phyloP scores from a whole-genome alignment of 2,329 filamentous ascomycete species.

The Penicillium hesseltinei region DNA sequence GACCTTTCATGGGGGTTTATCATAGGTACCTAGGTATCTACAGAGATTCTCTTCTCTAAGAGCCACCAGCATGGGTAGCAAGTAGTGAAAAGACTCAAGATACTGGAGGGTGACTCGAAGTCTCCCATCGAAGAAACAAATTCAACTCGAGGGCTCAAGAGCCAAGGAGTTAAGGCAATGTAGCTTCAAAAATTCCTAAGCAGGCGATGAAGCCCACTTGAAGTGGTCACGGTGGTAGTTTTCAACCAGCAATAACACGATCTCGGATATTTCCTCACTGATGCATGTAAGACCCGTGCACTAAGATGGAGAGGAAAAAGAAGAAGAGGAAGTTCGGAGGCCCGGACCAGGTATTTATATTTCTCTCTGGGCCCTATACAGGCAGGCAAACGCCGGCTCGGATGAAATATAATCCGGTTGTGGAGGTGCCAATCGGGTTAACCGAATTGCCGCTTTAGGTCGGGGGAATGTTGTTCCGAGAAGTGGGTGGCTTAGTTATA shows the following conservation, averaged over 20 bases:
- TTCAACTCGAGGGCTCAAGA: constrained; percentile 17
- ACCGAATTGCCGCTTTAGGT: no score
- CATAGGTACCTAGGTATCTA: no score
- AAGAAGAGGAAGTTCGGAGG: constrained; percentile 25
- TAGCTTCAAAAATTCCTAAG: constrained; percentile 75
- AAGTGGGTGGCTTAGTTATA: no score
- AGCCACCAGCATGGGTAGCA: constrained; percentile 35
- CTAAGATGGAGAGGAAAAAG: constrained; percentile 40
- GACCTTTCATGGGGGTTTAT: no score
- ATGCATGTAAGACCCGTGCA: constrained; percentile 73
- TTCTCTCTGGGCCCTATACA: no score
- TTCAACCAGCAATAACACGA: constrained; percentile 88
- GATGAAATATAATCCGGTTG: no score
- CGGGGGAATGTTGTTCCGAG: no score
- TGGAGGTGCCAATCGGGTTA: no score
- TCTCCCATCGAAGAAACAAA: constrained; percentile 20
- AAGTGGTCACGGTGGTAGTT: constrained; percentile 77
- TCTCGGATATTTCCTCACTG: constrained; percentile 87
- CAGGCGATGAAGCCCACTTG: constrained; percentile 64
- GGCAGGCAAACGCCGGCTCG: no score
- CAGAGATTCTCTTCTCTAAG: constrained; percentile 22
- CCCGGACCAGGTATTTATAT: constrained; percentile 24
- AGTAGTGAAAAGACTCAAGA: constrained; percentile 35
- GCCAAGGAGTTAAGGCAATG: constrained; percentile 27
- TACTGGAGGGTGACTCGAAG: no score